Evolutionary conservation across 2,329 filamentous ascomycete genomes (phyloP).

Genomic region (Beauveria bassiana): DNA sequence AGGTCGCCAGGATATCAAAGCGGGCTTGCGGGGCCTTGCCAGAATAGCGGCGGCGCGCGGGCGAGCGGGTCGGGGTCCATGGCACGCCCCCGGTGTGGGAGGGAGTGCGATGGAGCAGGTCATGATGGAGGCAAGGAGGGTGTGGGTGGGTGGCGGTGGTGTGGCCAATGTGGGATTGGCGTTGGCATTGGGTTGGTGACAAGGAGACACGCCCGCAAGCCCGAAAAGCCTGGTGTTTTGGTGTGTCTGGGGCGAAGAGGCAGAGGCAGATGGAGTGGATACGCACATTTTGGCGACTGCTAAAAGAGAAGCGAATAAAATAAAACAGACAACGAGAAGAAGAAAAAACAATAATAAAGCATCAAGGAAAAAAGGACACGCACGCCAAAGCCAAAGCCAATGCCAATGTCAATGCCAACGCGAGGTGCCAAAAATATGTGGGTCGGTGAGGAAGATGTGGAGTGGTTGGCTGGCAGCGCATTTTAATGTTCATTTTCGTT

Average conservation of each 20-base stretch:
- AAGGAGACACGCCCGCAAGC: slow-evolving; percentile 4
- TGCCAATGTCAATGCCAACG: not conserved
- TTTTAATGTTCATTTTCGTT: not conserved
- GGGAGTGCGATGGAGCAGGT: not conserved
- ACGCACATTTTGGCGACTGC: not conserved
- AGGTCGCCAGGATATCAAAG: slow-evolving; percentile 5
- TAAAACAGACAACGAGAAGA: not conserved
- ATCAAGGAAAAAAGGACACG: not conserved
- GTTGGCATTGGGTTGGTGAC: not conserved
- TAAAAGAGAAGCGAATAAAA: not conserved
- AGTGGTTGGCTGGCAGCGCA: not conserved
- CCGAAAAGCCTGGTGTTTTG: slow-evolving; percentile 4
- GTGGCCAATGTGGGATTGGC: not conserved
- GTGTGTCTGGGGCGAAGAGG: slow-evolving; percentile 5
- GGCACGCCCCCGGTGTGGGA: slow-evolving; percentile 2
- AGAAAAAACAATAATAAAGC: not conserved
- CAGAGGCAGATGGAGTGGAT: not conserved
- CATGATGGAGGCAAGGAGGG: not conserved
- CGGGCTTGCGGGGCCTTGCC: slow-evolving; percentile 4
- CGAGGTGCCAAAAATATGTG: not conserved
- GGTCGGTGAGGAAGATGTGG: not conserved
- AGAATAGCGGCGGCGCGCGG: slow-evolving; percentile 8
- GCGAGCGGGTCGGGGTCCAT: slow-evolving; percentile 11
- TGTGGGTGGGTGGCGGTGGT: slow-evolving; percentile 1
- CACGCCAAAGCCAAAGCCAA: not conserved